A percentile compares a stretch with the other conserved stretches of the same genome.
Evolutionary conservation across 305 asterid species (phyloP).

Genomic region (Fraxinus baroniana): DNA sequence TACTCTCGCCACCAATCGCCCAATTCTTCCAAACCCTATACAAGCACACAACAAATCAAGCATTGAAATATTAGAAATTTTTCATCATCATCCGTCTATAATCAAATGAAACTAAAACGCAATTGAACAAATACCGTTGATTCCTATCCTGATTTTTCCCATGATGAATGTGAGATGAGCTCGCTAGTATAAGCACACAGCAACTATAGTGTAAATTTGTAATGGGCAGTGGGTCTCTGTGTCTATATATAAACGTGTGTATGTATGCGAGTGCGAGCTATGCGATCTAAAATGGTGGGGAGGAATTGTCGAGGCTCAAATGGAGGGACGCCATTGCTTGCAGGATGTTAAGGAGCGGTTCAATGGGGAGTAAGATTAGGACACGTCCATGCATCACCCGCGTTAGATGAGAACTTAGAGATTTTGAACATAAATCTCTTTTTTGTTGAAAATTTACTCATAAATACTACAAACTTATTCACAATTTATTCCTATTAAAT

Average conservation of each 20-base stretch:
- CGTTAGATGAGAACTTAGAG: not conserved
- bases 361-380: not conserved
- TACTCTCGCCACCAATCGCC: conserved; percentile 55
- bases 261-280: not conserved
- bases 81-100: not conserved
- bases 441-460: not conserved
- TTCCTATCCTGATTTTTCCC: conserved; percentile 51
- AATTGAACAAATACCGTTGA: conserved; percentile 32
- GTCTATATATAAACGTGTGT: not conserved
- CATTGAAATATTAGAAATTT: not conserved
- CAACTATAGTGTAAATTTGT: not conserved
- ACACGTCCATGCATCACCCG: not conserved
- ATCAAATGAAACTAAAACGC: not conserved
- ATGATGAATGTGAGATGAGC: conserved; percentile 22
- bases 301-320: conserved; percentile 4
- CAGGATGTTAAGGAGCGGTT: not conserved
- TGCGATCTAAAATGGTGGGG: not conserved
- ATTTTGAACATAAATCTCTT: not conserved
- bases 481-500: not conserved
- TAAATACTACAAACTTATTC: not conserved
- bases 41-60: not conserved
- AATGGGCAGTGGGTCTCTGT: not conserved
- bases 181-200: not conserved
- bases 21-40: conserved; percentile 52
- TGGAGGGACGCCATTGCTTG: not conserved